Conservation (phyloP, 1,284 basidiomycete species). For the Athelia sp. region DNA sequence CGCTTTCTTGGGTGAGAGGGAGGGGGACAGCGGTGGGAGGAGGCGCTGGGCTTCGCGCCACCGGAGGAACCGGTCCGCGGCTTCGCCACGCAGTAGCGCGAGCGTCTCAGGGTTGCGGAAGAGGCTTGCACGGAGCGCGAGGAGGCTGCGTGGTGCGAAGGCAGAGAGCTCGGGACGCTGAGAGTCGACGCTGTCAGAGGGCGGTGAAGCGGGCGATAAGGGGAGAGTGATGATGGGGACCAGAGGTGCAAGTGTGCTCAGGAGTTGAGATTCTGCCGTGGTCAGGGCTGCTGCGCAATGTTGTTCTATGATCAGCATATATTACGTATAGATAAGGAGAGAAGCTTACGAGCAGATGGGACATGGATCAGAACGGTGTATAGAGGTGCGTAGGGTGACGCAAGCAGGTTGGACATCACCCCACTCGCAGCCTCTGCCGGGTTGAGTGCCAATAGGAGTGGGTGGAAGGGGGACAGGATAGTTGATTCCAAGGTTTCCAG, state of each 20-base stretch:
- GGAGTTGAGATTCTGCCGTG: slow-evolving; percentile 37
- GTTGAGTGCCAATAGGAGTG: slow-evolving; percentile 44
- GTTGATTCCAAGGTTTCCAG: slow-evolving; percentile 25
- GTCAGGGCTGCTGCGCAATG: slow-evolving; percentile 25
- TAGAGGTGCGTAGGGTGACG: slow-evolving; percentile 46
- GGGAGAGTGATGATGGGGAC: slow-evolving; percentile 56
- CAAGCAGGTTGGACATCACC: slow-evolving; percentile 47
- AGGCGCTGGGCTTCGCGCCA: slow-evolving; percentile 65
- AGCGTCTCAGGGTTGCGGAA: slow-evolving; percentile 59
- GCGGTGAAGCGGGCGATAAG: slow-evolving; percentile 14
- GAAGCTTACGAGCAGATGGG: slow-evolving; percentile 38
- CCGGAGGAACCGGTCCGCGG: slow-evolving; percentile 60
- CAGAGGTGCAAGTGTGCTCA: slow-evolving; percentile 45
- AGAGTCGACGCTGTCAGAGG: slow-evolving; percentile 20
- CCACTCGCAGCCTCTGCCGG: slow-evolving; percentile 43
- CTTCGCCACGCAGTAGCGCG: slow-evolving; percentile 51
- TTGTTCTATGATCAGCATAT: neutral
- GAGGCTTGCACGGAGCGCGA: slow-evolving; percentile 50
- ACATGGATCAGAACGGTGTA: slow-evolving; percentile 56
- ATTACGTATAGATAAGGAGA: neutral
- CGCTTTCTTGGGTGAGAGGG: slow-evolving; percentile 17
- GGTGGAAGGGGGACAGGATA: slow-evolving; percentile 53
- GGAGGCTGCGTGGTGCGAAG: slow-evolving; percentile 44
- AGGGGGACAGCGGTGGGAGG: slow-evolving; percentile 28
- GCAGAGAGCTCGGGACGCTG: slow-evolving; percentile 36